Evolutionary conservation across 1,284 basidiomycete species (phyloP).

Genomic region (Megacollybia platyphylla): DNA sequence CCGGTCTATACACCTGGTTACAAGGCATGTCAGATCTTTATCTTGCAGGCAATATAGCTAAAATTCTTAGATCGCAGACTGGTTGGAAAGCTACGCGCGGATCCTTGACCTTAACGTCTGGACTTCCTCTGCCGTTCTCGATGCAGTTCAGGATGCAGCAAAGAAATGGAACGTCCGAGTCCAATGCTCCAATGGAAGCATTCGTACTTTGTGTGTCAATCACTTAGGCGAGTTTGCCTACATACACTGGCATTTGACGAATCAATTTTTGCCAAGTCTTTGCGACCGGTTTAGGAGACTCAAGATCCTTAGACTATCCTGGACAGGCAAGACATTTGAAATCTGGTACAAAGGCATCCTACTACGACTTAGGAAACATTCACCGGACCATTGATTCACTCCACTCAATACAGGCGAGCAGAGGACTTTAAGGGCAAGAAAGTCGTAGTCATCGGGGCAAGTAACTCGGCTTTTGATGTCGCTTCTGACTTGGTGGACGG

Average conservation of each 20-base stretch:
- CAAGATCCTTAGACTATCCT: slow-evolving; percentile 14
- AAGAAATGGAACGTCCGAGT: slow-evolving; percentile 46
- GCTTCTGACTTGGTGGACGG: slow-evolving; percentile 13
- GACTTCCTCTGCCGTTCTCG: slow-evolving; percentile 38
- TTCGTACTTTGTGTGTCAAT: slow-evolving; percentile 1
- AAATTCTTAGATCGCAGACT: slow-evolving; percentile 43
- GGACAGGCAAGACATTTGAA: neutral
- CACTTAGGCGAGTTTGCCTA: slow-evolving; percentile 11
- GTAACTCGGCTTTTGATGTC: slow-evolving; percentile 22
- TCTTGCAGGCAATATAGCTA: neutral
- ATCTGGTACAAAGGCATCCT: neutral
- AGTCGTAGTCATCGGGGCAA: slow-evolving; percentile 51
- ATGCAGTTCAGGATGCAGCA: slow-evolving; percentile 29
- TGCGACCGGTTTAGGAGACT: slow-evolving; percentile 47
- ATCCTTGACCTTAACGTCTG: slow-evolving; percentile 56
- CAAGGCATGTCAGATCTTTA: slow-evolving; percentile 21
- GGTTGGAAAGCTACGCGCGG: slow-evolving; percentile 57
- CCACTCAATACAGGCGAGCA: slow-evolving; percentile 33
- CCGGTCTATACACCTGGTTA: slow-evolving; percentile 45
- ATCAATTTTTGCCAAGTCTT: slow-evolving; percentile 20
- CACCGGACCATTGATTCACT: slow-evolving; percentile 45
- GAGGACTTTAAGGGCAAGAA: slow-evolving; percentile 43
- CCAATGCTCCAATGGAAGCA: slow-evolving; percentile 38
- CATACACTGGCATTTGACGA: too few relatives aligned
- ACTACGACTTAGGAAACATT: slow-evolving; percentile 27